phyloP scores from a whole-genome alignment of 1,284 basidiomycete species.

The Lignosus rhinocerotis region DNA sequence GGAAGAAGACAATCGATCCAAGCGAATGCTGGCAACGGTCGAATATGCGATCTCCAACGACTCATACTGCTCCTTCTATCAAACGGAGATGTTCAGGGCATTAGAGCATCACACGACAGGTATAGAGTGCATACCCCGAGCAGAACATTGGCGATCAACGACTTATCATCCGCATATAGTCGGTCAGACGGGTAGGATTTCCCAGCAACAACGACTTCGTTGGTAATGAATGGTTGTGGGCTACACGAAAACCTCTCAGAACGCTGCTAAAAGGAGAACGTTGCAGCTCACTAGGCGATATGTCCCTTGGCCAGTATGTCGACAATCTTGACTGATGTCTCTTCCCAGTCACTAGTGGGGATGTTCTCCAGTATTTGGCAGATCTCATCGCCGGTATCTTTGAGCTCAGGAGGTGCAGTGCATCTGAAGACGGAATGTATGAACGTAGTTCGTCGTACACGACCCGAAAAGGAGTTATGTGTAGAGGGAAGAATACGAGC shows the following conservation, averaged over 20 bases:
- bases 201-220: conserved; percentile 42
- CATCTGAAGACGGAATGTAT: conserved; percentile 50
- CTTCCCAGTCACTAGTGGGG: conserved; percentile 52
- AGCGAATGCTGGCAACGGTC: conserved; percentile 42
- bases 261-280: background rate
- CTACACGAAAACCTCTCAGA: conserved; percentile 33
- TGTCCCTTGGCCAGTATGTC: conserved; percentile 48
- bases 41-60: conserved; percentile 45
- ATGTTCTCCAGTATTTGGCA: conserved; percentile 44
- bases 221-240: conserved; percentile 58
- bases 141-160: conserved; percentile 51
- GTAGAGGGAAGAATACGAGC: conserved; percentile 54
- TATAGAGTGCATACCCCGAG: conserved; percentile 37
- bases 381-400: conserved; percentile 36
- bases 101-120: background rate
- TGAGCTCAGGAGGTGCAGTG: conserved; percentile 20
- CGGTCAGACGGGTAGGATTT: conserved; percentile 41
- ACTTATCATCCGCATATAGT: conserved; percentile 52
- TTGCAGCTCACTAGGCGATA: conserved; percentile 46
- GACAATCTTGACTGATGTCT: conserved; percentile 46
- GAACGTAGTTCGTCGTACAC: conserved; percentile 43
- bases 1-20: conserved; percentile 8
- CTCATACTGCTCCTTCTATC: conserved; percentile 44
- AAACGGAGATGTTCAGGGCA: background rate
- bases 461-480: conserved; percentile 35